These are phyloP conservation scores for Candida wancherniae DNA, from an alignment of 805 yeast species.

Conservation along the genomic window DNA sequence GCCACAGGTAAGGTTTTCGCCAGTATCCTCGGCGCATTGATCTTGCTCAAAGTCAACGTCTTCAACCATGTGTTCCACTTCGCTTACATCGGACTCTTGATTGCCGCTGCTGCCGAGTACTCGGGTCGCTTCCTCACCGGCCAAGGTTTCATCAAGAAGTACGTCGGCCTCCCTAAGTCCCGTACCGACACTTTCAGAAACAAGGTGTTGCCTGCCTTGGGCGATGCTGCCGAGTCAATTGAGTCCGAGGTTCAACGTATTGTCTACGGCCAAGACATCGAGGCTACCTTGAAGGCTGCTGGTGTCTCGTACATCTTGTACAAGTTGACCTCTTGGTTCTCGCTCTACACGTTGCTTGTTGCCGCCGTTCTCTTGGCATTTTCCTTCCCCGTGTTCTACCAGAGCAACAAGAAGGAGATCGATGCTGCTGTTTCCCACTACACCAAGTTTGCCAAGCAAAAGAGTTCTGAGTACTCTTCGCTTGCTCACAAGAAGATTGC, in stretches of 20 bases:
- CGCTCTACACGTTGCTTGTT: slow-evolving; percentile 63
- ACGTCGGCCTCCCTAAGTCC: slow-evolving; percentile 54
- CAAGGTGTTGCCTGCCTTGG: slow-evolving; percentile 37
- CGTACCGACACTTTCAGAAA: slow-evolving; percentile 34
- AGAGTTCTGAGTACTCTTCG: slow-evolving; percentile 41
- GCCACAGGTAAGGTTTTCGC: slow-evolving; percentile 76
- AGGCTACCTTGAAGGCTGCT: slow-evolving; percentile 69
- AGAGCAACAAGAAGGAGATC: slow-evolving; percentile 70
- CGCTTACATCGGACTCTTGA: slow-evolving; percentile 51
- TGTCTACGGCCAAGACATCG: slow-evolving; percentile 65
- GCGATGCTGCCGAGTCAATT: slow-evolving; percentile 42
- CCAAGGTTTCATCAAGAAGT: slow-evolving; percentile 71
- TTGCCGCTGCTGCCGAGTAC: slow-evolving; percentile 74
- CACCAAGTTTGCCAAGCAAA: slow-evolving; percentile 44
- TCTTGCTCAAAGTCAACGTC: slow-evolving; percentile 61
- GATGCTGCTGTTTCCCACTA: slow-evolving; percentile 53
- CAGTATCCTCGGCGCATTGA: slow-evolving; percentile 48
- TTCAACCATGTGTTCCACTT: slow-evolving; percentile 57
- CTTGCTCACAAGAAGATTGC: slow-evolving; percentile 39
- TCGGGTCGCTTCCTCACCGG: slow-evolving; percentile 70
- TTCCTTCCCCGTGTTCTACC: slow-evolving; percentile 71
- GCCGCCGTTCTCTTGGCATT: slow-evolving; percentile 58
- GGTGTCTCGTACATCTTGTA: slow-evolving; percentile 58
- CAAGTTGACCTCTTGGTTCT: slow-evolving; percentile 70
- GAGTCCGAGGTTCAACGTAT: slow-evolving; percentile 55